A percentile compares a stretch with the other conserved stretches of the same genome.
Conservation (phyloP, 768 basidiomycete genomes). For the Suillus luteus region DNA sequence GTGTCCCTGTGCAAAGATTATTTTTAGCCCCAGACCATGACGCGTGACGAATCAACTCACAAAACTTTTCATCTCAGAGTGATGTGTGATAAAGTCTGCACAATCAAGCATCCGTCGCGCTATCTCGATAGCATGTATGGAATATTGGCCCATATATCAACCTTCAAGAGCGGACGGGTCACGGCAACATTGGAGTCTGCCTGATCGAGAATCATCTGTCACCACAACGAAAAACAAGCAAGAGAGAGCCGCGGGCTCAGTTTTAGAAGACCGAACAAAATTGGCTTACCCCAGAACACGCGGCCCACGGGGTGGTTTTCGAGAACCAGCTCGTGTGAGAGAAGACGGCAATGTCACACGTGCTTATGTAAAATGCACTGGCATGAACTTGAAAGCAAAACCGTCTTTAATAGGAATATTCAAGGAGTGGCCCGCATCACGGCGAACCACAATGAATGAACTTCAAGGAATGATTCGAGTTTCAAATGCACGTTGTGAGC, state of each 20-base stretch:
- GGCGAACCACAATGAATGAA: too few relatives aligned
- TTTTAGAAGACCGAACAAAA: background rate
- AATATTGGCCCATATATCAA: slow-evolving; percentile 6
- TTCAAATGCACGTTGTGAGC: too few relatives aligned
- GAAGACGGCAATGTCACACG: background rate
- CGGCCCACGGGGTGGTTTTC: background rate
- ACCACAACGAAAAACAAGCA: background rate
- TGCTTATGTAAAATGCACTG: slow-evolving; percentile 24
- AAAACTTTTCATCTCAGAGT: slow-evolving; percentile 11
- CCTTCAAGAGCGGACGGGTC: slow-evolving; percentile 3
- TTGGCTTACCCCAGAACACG: background rate
- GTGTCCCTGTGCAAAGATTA: background rate
- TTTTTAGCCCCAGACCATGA: background rate
- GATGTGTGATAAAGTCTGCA: slow-evolving; percentile 12
- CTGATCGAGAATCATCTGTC: slow-evolving; percentile 9
- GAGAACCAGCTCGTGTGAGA: background rate
- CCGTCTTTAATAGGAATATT: too few relatives aligned
- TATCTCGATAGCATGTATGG: background rate
- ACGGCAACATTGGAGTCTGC: slow-evolving; percentile 1
- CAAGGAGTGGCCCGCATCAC: too few relatives aligned
- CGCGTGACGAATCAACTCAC: slow-evolving; percentile 2
- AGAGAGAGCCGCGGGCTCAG: background rate
- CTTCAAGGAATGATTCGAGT: too few relatives aligned
- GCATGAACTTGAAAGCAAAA: too few relatives aligned
- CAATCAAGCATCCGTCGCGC: slow-evolving; percentile 12